A percentile compares a stretch with the other conserved stretches of the same genome.
Conservation (phyloP, 176 grass and related monocot genomes). For the Bolboschoenus planiculmis region DNA sequence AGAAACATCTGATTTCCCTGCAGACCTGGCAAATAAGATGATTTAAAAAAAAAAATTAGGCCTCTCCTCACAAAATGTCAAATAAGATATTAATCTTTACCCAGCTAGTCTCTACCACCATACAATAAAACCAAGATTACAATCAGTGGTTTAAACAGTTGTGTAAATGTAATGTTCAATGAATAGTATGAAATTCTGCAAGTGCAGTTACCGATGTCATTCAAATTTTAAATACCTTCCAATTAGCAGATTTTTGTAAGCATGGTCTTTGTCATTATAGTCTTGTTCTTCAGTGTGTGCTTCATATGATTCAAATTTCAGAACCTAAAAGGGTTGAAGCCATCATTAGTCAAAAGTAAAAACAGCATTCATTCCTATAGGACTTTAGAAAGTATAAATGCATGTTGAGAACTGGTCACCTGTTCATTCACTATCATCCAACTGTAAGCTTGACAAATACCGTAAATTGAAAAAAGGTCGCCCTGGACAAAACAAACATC, state of each 20-base stretch:
- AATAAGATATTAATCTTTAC: conserved; percentile 1
- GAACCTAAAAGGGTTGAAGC: conserved; percentile 45
- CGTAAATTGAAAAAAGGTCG: conserved; percentile 91
- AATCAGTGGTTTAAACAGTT: background rate
- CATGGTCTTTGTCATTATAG: conserved; percentile 27
- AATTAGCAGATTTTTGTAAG: conserved; percentile 56
- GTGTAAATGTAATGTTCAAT: background rate
- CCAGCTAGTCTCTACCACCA: background rate
- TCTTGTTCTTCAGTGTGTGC: conserved; percentile 37
- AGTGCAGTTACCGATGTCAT: conserved; percentile 10
- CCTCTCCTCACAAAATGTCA: background rate
- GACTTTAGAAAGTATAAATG: background rate
- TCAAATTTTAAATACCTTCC: conserved; percentile 54
- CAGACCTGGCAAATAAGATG: conserved; percentile 46
- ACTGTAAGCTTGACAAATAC: conserved; percentile 80
- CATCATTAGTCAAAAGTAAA: conserved; percentile 20
- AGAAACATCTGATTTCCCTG: conserved; percentile 75
- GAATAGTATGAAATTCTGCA: background rate
- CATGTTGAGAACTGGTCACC: conserved; percentile 37
- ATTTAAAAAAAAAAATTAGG: conserved; percentile 19
- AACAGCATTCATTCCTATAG: background rate
- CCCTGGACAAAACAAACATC: conserved; percentile 45
- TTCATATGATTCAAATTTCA: conserved; percentile 37
- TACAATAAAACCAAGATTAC: background rate
- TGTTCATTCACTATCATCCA: conserved; percentile 68